These are phyloP conservation scores for Dispira parvispora DNA, from an alignment of 192 early-diverging fungal genomes.

Conservation along the genomic window DNA sequence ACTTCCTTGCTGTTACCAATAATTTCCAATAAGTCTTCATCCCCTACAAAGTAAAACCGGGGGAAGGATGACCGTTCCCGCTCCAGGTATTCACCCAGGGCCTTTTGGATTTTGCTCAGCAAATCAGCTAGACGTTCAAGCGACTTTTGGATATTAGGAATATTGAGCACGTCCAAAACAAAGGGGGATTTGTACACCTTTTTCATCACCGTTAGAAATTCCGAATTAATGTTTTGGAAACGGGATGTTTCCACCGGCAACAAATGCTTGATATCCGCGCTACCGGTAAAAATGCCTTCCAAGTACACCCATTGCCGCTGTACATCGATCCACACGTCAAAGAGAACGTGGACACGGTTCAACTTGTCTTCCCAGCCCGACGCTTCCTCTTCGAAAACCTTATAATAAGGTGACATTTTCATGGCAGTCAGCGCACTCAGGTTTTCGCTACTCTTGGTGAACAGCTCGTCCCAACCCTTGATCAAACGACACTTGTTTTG, in stretches of 20 bases:
- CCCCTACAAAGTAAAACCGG: conserved; percentile 99
- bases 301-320: conserved; percentile 99
- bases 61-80: conserved; percentile 92
- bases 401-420: conserved; percentile 95
- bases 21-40: conserved; percentile 99
- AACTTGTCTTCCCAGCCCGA: conserved; percentile 89
- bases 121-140: conserved; percentile 88
- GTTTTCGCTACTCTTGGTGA: conserved; percentile 91
- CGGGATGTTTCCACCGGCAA: conserved; percentile 89
- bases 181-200: conserved; percentile 98
- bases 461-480: conserved; percentile 95
- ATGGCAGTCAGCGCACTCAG: conserved; percentile 89
- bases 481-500: conserved; percentile 96
- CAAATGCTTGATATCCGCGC: conserved; percentile 92
- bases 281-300: conserved; percentile 95
- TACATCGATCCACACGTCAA: conserved; percentile 99
- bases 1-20: conserved; percentile 97
- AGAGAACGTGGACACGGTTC: conserved; percentile 85
- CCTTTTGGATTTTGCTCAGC: conserved; percentile 91
- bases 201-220: conserved; percentile 98
- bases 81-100: conserved; percentile 97
- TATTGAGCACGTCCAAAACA: conserved; percentile 84
- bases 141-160: conserved; percentile 88
- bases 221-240: conserved; percentile 93
- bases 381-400: conserved; percentile 97